These are phyloP conservation scores for Aspergillus sp. DNA, from an alignment of 2,329 filamentous ascomycete genomes.

Conservation along the genomic window DNA sequence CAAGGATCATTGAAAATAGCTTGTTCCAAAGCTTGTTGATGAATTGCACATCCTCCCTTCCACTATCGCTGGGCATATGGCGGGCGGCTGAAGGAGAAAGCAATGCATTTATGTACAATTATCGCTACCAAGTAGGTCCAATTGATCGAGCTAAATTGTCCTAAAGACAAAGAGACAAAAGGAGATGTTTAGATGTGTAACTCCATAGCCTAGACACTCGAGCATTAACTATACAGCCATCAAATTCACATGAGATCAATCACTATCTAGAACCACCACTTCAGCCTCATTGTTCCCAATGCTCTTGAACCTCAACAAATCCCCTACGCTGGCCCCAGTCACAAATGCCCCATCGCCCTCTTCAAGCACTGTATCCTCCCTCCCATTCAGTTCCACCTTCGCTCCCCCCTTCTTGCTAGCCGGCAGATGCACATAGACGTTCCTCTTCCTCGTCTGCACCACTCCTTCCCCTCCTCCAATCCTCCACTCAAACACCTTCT, in stretches of 20 bases:
- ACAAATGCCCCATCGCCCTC: conserved; percentile 85
- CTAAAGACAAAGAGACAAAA: too few relatives aligned
- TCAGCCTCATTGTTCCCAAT: conserved; percentile 68
- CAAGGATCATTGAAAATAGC: too few relatives aligned
- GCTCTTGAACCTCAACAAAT: conserved; percentile 65
- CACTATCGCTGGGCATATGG: too few relatives aligned
- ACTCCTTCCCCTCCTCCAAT: conserved; percentile 55
- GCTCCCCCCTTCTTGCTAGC: conserved; percentile 76
- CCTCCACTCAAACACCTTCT: conserved; percentile 67
- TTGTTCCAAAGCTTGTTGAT: too few relatives aligned
- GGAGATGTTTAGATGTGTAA: too few relatives aligned
- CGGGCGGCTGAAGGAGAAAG: too few relatives aligned
- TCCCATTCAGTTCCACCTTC: conserved; percentile 66
- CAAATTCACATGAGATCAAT: conserved; percentile 34
- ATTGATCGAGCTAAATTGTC: too few relatives aligned
- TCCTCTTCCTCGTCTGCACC: conserved; percentile 51
- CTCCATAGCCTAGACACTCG: too few relatives aligned
- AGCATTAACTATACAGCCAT: too few relatives aligned
- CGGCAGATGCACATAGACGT: conserved; percentile 77
- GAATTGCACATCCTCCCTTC: too few relatives aligned
- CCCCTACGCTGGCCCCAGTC: conserved; percentile 62
- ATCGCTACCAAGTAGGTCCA: too few relatives aligned
- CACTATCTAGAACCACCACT: conserved; percentile 66
- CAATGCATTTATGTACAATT: too few relatives aligned
- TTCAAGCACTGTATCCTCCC: conserved; percentile 64